These are phyloP conservation scores for Boletus rufocinnamomeus DNA, from an alignment of 768 basidiomycete species.

Conservation along the genomic window DNA sequence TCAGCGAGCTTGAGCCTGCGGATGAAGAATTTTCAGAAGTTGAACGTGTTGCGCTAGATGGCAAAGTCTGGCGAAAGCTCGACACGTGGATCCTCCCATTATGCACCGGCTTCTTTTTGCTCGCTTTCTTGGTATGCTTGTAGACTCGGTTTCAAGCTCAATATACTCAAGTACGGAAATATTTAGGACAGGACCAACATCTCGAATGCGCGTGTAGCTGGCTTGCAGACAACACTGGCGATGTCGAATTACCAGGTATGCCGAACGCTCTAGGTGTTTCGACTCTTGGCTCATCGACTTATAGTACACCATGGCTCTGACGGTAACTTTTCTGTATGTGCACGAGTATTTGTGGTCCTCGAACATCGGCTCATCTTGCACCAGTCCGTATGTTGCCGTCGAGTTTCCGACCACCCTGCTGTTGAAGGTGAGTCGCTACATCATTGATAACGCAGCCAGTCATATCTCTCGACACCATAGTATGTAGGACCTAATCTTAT, in stretches of 20 bases:
- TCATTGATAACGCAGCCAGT: background rate
- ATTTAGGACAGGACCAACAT: conserved; percentile 46
- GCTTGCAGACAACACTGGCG: conserved; percentile 52
- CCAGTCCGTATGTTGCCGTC: conserved; percentile 51
- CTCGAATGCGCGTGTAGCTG: conserved; percentile 61
- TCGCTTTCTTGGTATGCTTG: conserved; percentile 50
- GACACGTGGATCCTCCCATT: conserved; percentile 51
- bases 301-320: conserved; percentile 39
- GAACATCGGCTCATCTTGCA: background rate
- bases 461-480: conserved; percentile 17
- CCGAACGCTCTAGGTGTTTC: background rate
- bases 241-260: conserved; percentile 32
- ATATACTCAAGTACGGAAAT: background rate
- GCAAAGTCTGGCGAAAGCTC: conserved; percentile 49
- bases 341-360: background rate
- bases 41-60: conserved; percentile 33
- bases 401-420: conserved; percentile 63
- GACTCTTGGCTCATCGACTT: background rate
- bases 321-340: conserved; percentile 31
- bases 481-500: conserved; percentile 53
- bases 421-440: conserved; percentile 42
- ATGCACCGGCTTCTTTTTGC: conserved; percentile 49
- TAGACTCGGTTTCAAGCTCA: background rate
- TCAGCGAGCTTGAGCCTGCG: background rate
- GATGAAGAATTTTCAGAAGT: conserved; percentile 8